Base-by-base conservation (phyloP, 371 early-diverging fungal genomes). In the Mortierella sp. region DNA sequence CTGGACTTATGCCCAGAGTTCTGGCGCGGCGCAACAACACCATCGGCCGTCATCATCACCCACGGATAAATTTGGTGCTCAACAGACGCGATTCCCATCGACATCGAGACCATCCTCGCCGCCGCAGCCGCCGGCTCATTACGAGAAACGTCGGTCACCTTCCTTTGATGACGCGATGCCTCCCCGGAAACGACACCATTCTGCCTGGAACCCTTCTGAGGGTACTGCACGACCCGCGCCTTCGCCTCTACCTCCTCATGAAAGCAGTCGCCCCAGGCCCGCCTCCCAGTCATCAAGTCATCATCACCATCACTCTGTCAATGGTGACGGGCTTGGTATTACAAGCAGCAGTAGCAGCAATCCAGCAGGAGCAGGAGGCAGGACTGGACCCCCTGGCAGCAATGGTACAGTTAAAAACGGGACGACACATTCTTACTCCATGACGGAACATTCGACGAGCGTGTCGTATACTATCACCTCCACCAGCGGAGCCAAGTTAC, bases 121-220 rank as follows among this genome's bases (percentile, higher is more conserved):
- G 60, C 60, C 60, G 27, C 58, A 14, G 14, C 58, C 29, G 11
- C 55, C 55, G 7, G 10, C n/a, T 32, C 63, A 32, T 35, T 63
- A 63, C 35, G 63, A 63, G 35, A 63, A 35, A 35, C 63, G 63
- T 16, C 63, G 63, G 6, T 63, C 63, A 21, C 63, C 63, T 32
- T 63, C 63, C 18, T 63, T 32, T 18, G 63, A 63, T 18, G 63
- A 63, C 18, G 35, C 63, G 38, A 63, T 63, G 63, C 63, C 63
- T 32, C 63, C 63, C 18, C 63, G 63, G 35, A 63, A 63, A 63
- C 32, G 63, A 63, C 63, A 63, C 35, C 63, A 63, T 63, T 35
- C 32, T 63, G 16, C 63, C 12, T 63, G 63, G 63, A 35, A 18
- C 8, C 63, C 63, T 18, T 16, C 35, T 35, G 63, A 63, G 16